Conservation (phyloP, 2,329 filamentous ascomycete species). For the Paracorniculantispora psalliotae region DNA sequence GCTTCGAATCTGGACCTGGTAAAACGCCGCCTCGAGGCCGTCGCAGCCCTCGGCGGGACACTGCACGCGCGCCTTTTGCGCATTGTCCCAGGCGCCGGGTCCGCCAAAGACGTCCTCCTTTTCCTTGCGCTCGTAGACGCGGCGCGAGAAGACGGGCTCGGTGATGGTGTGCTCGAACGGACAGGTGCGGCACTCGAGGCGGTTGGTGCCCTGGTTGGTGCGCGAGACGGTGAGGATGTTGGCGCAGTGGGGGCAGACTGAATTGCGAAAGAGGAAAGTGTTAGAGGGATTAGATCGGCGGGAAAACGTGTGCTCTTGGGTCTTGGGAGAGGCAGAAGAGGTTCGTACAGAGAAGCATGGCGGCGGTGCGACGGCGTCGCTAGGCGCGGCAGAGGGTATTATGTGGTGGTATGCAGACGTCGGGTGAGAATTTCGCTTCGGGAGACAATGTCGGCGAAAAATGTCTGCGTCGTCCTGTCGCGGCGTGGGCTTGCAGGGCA, state of each 20-base stretch:
- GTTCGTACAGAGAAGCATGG: conserved; percentile 62
- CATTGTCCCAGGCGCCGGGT: conserved; percentile 83
- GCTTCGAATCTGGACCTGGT: conserved; percentile 94
- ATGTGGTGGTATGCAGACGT: not conserved
- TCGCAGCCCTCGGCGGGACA: conserved; percentile 78
- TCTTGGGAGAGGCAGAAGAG: too few species aligned
- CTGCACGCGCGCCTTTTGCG: conserved; percentile 76
- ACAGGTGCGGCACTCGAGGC: conserved; percentile 92
- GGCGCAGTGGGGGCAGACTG: conserved; percentile 78
- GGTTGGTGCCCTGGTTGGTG: conserved; percentile 59
- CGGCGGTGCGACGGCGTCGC: conserved; percentile 18
- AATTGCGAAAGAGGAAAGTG: conserved; percentile 15
- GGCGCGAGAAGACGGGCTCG: conserved; percentile 73
- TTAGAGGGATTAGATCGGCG: too few species aligned
- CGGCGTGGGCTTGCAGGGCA: not conserved
- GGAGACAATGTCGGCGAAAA: not conserved
- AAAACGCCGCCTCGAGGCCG: conserved; percentile 83
- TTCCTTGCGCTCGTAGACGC: conserved; percentile 80
- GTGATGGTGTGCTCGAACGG: conserved; percentile 85
- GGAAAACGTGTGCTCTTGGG: too few species aligned
- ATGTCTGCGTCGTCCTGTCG: not conserved
- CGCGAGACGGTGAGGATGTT: conserved; percentile 74
- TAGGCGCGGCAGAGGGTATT: not conserved
- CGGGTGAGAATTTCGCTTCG: not conserved
- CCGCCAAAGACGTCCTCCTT: conserved; percentile 88